These are phyloP conservation scores for Colletotrichum sp. DNA, from an alignment of 2,329 filamentous ascomycete genomes.

Conservation along the genomic window DNA sequence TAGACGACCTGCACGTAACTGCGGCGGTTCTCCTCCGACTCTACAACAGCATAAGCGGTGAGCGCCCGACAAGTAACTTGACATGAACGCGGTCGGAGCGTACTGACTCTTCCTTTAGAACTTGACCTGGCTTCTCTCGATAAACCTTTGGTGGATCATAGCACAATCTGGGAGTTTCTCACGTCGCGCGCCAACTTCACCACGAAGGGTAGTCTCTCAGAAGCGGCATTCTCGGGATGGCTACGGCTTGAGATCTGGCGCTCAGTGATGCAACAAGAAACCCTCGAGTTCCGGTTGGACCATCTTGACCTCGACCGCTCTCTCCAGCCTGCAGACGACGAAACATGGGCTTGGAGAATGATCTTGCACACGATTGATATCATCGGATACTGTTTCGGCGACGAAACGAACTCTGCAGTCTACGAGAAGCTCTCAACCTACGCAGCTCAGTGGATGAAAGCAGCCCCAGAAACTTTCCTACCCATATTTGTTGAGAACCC, in stretches of 20 bases:
- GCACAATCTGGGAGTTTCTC: not conserved
- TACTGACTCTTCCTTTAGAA: not conserved
- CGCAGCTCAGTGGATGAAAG: conserved; percentile 24
- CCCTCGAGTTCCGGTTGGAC: not conserved
- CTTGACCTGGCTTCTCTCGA: not conserved
- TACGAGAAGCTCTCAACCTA: conserved; percentile 26
- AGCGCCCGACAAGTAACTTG: not conserved
- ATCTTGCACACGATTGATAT: conserved; percentile 26
- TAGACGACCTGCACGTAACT: not conserved
- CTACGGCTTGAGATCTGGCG: not conserved
- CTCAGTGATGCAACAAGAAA: not conserved
- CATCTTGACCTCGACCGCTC: not conserved
- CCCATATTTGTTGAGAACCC: conserved; percentile 24
- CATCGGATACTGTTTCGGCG: conserved; percentile 29
- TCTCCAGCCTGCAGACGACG: not conserved
- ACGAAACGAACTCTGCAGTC: conserved; percentile 14
- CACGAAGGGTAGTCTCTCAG: not conserved
- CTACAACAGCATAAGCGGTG: not conserved
- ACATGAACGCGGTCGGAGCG: not conserved
- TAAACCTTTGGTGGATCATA: not conserved
- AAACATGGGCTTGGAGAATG: conserved; percentile 24
- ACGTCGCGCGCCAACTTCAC: not conserved
- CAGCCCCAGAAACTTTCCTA: conserved; percentile 28
- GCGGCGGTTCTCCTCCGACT: not conserved
- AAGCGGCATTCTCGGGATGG: not conserved